Evolutionary conservation across 306 rosid genomes (phyloP), one percentile per base, ranked within the genome.

Genomic region (Heteromeles arbutifolia): DNA sequence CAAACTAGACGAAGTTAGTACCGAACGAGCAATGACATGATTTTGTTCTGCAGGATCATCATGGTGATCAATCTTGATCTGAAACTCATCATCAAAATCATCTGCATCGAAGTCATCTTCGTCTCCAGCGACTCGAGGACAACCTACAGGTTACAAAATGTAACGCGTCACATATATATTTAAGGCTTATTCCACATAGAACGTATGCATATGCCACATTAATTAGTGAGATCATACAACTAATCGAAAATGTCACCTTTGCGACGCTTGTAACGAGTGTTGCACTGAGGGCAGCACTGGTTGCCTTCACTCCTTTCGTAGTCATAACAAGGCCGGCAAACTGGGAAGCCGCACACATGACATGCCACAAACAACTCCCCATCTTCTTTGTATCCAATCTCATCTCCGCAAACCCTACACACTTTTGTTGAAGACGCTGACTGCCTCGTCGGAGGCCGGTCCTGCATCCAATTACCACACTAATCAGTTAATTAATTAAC

Each of bases 281-380:
- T 96, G 85, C 99, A 92, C 74, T 96, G 97, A 56, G 99, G 98
- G 58, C 99, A 96, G 65, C 82, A 77, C 81, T 89, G 96, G 59
- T 80, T 88, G 29, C 99, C 99, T 82, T 96, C 99, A 73, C 97
- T 89, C 81, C 99, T 88, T 75, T 96, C 97, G 65, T 96, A 92
- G 32, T 89, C 97, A 44, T 92, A 96, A 74, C 99, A 96, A 32
- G 99, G 97, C 26, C 83, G 80, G 43, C 98, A 96, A 72, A 92
- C 99, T 0, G 99, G 99, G 70, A 95, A 96, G 43, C 83, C 83
- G 72, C 99, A 96, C 72, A 85, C 89, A 72, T 82, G 88, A 74
- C 99, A 96, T 4, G 98, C 99, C 79, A 81, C 91, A 73, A 96
- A 96, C 78, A 90, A 68, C 77, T 79, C 84, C 2, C 99, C 97